Evolutionary conservation across 176 grass and related monocot species (phyloP).

Genomic region (Poa pratensis): DNA sequence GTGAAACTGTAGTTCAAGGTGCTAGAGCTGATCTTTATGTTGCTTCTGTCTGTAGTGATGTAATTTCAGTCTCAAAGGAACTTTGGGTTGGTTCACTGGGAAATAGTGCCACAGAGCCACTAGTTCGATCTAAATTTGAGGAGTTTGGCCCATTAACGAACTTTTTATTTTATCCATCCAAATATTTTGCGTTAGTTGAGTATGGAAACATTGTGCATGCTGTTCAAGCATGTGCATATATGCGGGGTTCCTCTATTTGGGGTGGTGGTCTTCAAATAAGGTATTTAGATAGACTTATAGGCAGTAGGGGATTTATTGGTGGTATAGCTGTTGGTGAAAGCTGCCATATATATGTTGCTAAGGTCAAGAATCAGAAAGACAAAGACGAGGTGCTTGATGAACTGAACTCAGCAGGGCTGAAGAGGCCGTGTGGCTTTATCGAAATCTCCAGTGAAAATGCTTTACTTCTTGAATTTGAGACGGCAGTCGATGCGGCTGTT

Average conservation of each 20-base stretch:
- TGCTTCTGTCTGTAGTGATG: conserved; percentile 56
- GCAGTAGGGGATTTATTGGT: conserved; percentile 62
- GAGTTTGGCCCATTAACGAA: conserved; percentile 71
- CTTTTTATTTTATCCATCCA: conserved; percentile 63
- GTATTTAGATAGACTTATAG: conserved; percentile 81
- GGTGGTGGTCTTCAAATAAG: conserved; percentile 75
- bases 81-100: conserved; percentile 77
- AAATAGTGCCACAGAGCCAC: conserved; percentile 57
- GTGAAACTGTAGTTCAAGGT: conserved; percentile 21
- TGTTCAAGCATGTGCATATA: conserved; percentile 69
- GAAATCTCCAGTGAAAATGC: conserved; percentile 75
- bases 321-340: conserved; percentile 80
- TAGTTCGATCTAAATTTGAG: conserved; percentile 78
- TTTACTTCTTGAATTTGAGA: conserved; percentile 79
- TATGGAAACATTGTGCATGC: conserved; percentile 76
- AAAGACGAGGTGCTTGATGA: conserved; percentile 85
- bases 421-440: conserved; percentile 51
- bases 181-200: conserved; percentile 74
- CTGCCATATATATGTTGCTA: conserved; percentile 77
- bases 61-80: conserved; percentile 85
- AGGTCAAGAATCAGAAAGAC: conserved; percentile 64
- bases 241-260: conserved; percentile 87
- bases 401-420: conserved; percentile 61
- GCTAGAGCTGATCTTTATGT: conserved; percentile 58
- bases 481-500: conserved; percentile 76